Evolutionary conservation across 208 protist species (phyloP).

Genomic region (Crithidia sp.): DNA sequence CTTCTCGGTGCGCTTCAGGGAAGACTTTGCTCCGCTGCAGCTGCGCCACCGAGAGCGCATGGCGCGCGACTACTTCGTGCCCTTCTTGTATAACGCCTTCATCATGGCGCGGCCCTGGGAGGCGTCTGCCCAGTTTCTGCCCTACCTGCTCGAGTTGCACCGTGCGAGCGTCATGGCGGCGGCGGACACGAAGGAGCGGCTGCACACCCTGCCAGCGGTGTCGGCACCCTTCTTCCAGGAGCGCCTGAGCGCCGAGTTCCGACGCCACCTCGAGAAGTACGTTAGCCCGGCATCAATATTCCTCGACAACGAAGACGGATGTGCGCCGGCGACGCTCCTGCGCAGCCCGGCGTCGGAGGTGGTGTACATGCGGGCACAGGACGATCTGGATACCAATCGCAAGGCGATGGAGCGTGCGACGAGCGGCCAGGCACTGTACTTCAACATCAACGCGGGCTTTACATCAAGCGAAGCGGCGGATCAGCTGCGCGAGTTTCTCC

Average conservation of each 20-base stretch:
- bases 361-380: constrained; percentile 23
- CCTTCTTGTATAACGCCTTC: constrained; percentile 57
- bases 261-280: constrained; percentile 10
- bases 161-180: not conserved
- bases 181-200: not conserved
- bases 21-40: constrained; percentile 23
- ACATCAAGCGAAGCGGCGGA: not conserved
- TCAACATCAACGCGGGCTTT: constrained; percentile 41
- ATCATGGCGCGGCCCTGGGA: constrained; percentile 52
- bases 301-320: constrained; percentile 55
- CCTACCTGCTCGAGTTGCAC: constrained; percentile 36
- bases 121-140: constrained; percentile 46
- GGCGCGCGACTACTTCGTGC: constrained; percentile 37
- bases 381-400: constrained; percentile 25
- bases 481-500: constrained; percentile 26
- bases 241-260: not conserved
- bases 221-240: constrained; percentile 9
- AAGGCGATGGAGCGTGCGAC: not conserved
- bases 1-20: constrained; percentile 38
- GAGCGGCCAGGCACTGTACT: constrained; percentile 17
- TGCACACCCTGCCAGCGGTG: not conserved
- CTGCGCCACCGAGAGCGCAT: constrained; percentile 37
- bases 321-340: constrained; percentile 36
- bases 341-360: constrained; percentile 17
- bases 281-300: constrained; percentile 24